Evolutionary conservation across 106 monocot genomes (phyloP), one percentile per base, ranked within the genome.

Genomic region (Dendrobium chrysotoxum): DNA sequence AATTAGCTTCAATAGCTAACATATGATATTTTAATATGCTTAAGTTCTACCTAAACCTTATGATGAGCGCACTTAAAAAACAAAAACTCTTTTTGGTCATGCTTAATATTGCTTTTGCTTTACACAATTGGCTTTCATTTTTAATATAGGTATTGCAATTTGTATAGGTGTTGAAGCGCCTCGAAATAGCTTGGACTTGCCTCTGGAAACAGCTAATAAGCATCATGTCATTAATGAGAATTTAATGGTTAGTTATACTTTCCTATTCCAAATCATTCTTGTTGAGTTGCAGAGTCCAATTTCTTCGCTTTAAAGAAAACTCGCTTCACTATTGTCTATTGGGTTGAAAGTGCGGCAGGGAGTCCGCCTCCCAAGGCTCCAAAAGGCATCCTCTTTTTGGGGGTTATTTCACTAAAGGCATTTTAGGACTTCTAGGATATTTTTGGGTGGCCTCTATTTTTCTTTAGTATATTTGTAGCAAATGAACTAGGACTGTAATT

Each of bases 131-230:
- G 7, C 2, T 74, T 9, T 4, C 41, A 41, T 5, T 17, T 74
- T 42, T 74, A 40, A 40, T 1, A 16, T 3, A 28, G 31, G 41
- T 74, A 8, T 74, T 42, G 15, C 6, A 45, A 42, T 40, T 35
- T 70, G 75, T 81, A 23, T 79, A 94, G 93, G 91, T 15, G 23
- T 87, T 58, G 93, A 87, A 85, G 86, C 91, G 71, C 93, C 91
- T 54, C 76, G 87, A 78, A 93, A 93, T 79, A 91, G 91, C 75
- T 77, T 94, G 80, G 93, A 94, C 41, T 91, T 89, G 57, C 65
- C 85, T 35, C 39, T 45, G 44, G 89, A 89, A 77, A 71, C 81
- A 79, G 76, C 84, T 45, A 28, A 12, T 26, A 45, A 12, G 76
- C 44, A 47, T 26, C 45, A 23, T 46, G 76, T 5, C 47, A 28